Conservation (phyloP, 1,139 yeast genomes). For the Geotrichum europaeum region DNA sequence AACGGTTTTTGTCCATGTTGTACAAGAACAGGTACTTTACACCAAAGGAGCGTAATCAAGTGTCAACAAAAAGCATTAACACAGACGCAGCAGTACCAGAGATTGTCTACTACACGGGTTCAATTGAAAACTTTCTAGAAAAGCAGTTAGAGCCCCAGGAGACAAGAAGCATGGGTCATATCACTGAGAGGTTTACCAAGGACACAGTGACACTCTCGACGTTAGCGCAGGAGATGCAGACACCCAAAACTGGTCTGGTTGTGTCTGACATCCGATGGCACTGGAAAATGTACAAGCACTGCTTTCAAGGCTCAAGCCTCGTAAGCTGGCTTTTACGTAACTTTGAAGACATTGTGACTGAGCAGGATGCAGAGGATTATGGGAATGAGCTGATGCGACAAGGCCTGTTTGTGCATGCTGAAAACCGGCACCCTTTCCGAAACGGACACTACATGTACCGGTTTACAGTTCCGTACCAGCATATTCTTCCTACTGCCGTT, state of each 20-base stretch:
- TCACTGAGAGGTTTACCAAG: slow-evolving; percentile 29
- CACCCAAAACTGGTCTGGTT: slow-evolving; percentile 49
- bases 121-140: slow-evolving; percentile 60
- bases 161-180: slow-evolving; percentile 21
- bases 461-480: slow-evolving; percentile 34
- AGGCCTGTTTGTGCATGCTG: slow-evolving; percentile 74
- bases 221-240: slow-evolving; percentile 62
- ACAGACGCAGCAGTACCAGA: slow-evolving; percentile 54
- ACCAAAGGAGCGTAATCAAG: slow-evolving; percentile 39
- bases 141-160: slow-evolving; percentile 36
- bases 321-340: slow-evolving; percentile 79
- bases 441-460: slow-evolving; percentile 93
- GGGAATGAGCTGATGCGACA: slow-evolving; percentile 74
- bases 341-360: slow-evolving; percentile 66
- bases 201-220: slow-evolving; percentile 38
- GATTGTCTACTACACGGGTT: slow-evolving; percentile 82
- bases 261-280: slow-evolving; percentile 88
- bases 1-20: slow-evolving; percentile 60
- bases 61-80: slow-evolving; percentile 37
- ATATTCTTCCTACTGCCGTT: neutral
- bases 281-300: slow-evolving; percentile 65
- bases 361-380: slow-evolving; percentile 74
- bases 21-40: slow-evolving; percentile 52
- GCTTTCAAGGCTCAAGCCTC: slow-evolving; percentile 80
- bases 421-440: slow-evolving; percentile 70